A percentile compares a stretch with the other conserved stretches of the same genome.
phyloP scores from a whole-genome alignment of 1,139 yeast species.

The Diutina neorugosa region DNA sequence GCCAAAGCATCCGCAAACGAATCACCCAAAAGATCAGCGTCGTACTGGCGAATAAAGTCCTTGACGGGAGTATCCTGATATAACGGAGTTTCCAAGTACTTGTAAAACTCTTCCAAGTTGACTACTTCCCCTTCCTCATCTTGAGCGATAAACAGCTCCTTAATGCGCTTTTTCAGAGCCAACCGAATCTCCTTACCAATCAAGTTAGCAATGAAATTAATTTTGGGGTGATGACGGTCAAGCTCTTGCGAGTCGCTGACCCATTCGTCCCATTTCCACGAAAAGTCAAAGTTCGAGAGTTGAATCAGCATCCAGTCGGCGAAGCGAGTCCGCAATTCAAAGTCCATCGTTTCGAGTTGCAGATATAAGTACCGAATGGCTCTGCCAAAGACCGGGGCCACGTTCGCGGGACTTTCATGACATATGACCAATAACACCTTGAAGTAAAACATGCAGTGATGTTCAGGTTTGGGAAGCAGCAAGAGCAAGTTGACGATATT shows the following conservation, averaged over 20 bases:
- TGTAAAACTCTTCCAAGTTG: constrained; percentile 43
- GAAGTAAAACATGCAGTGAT: constrained; percentile 69
- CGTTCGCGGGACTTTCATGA: constrained; percentile 73
- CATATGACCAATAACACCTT: constrained; percentile 85
- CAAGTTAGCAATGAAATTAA: constrained; percentile 63
- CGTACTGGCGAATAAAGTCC: constrained; percentile 22
- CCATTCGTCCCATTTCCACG: constrained; percentile 99
- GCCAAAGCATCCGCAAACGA: constrained; percentile 12
- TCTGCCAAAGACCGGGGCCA: constrained; percentile 93
- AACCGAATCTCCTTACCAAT: constrained; percentile 77
- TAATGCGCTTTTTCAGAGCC: constrained; percentile 56
- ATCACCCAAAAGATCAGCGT: constrained; percentile 25
- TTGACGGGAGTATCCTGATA: constrained; percentile 13
- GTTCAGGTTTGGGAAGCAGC: constrained; percentile 56
- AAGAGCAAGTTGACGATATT: constrained; percentile 69
- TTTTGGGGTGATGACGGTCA: constrained; percentile 53
- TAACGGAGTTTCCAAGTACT: constrained; percentile 41
- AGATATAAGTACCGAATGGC: constrained; percentile 78
- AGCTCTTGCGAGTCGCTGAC: constrained; percentile 36
- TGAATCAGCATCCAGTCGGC: constrained; percentile 93
- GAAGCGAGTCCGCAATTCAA: constrained; percentile 60
- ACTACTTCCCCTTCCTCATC: constrained; percentile 15
- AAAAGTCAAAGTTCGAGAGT: constrained; percentile 84
- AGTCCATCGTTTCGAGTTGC: constrained; percentile 56
- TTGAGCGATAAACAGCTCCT: constrained; percentile 56